Evolutionary conservation across 257 asterid genomes (phyloP).

Genomic region (Solanum bukasovii): DNA sequence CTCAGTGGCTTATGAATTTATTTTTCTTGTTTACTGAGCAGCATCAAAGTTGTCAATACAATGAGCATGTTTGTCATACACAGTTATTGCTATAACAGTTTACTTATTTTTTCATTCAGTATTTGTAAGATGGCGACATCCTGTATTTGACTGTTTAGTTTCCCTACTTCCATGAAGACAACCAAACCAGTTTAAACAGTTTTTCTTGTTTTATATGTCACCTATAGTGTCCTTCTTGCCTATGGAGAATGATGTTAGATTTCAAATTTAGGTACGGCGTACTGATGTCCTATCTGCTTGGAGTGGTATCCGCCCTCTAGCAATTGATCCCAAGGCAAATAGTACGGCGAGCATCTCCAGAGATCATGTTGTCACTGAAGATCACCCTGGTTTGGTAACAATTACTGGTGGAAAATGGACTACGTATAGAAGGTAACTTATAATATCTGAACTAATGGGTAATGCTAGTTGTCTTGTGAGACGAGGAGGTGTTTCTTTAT

Average conservation of each 20-base stretch:
- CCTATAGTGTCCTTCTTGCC: not conserved
- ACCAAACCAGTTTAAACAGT: not conserved
- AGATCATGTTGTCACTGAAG: constrained; percentile 88
- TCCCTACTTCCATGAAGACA: not conserved
- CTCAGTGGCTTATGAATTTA: not conserved
- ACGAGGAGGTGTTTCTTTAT: not conserved
- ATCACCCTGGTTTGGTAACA: constrained; percentile 85
- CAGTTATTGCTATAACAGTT: not conserved
- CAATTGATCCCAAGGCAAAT: constrained; percentile 84
- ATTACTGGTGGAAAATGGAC: constrained; percentile 99
- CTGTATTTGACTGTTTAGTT: not conserved
- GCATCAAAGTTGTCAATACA: not conserved
- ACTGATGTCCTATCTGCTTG: constrained; percentile 91
- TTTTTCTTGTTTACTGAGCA: not conserved
- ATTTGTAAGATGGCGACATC: not conserved
- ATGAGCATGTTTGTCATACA: not conserved
- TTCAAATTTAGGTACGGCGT: constrained; percentile 65
- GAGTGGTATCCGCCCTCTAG: constrained; percentile 99
- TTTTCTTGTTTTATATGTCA: not conserved
- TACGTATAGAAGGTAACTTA: constrained; percentile 80
- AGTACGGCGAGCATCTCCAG: constrained; percentile 88
- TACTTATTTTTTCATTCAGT: not conserved
- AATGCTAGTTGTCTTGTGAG: not conserved
- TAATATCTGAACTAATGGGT: not conserved
- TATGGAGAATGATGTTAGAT: constrained; percentile 8